Base-by-base conservation (phyloP, 1,139 yeast species). In the Blastobotrys proliferans region DNA sequence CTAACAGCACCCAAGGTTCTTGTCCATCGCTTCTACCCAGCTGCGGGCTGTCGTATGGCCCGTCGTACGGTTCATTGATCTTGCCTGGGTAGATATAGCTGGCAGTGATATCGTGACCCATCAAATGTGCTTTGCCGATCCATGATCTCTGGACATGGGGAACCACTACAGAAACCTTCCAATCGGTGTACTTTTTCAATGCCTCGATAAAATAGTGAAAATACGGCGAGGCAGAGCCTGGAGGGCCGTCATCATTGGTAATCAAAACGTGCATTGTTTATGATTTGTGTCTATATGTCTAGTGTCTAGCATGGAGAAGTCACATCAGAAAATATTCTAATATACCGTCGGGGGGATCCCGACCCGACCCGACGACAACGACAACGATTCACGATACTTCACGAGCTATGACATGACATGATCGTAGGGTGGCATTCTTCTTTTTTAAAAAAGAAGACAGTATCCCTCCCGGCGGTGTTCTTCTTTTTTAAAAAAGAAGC, bases 51-150 rank as follows among this genome's bases (percentile, higher is more conserved):
- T 73, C 66, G 55, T 74, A 85, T 0, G 96, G 96, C 0, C 96
- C 97, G 38, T 75, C 71, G 56, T 63, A 81, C n/a, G n/a, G n/a
- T 3, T 70, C 63, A 11, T 29, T 29, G 18, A 29, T 29, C 52
- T 81, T 79, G 31, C 76, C 63, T 4, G 63, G 56, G 43, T 61
- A 61, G 14, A 84, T 70, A 58, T 81, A 90, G 9, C 77, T 70
- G 3, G 92, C 79, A 2, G 79, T 69, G 40, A 90, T 71, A 31
- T 81, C 77, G 55, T 80, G 76, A 17, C 95, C 97, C 2, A 96
- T 95, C 60, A 90, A 80, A 66, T 90, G 97, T 10, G 98, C 97
- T 63, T 92, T 92, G 30, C 96, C 96, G 47, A 88, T 90, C 98
- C 98, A 92, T 9, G 97, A 88, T 54, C 94, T 56, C 52, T 68